phyloP scores from a whole-genome alignment of 2,329 filamentous ascomycete species.

The Beauveria brongniartii region DNA sequence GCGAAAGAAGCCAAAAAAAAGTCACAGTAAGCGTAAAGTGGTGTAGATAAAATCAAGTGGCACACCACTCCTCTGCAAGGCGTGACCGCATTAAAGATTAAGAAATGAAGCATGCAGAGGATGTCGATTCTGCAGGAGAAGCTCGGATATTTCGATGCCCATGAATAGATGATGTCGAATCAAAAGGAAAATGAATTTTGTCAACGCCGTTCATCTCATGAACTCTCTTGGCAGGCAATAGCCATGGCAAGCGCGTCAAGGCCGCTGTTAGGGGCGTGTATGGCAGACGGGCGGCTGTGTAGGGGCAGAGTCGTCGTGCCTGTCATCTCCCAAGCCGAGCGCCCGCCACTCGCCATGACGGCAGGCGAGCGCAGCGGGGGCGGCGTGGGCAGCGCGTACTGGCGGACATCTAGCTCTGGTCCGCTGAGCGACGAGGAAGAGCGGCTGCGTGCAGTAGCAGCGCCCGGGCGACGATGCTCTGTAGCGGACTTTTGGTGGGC shows the following conservation, averaged over 20 bases:
- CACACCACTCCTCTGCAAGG: background rate
- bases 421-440: conserved; percentile 17
- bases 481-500: conserved; percentile 22
- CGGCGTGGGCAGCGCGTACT: conserved; percentile 28
- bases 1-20: background rate
- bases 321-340: conserved; percentile 38
- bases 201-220: background rate
- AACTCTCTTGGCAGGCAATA: conserved; percentile 42
- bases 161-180: background rate
- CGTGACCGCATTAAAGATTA: conserved; percentile 5
- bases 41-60: background rate
- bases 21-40: background rate
- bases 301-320: conserved; percentile 34
- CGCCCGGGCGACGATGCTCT: background rate
- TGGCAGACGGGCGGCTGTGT: conserved; percentile 34
- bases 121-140: conserved; percentile 1
- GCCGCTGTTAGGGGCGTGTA: conserved; percentile 40
- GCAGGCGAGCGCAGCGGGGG: conserved; percentile 28
- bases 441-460: conserved; percentile 20
- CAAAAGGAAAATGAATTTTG: background rate
- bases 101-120: background rate
- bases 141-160: background rate
- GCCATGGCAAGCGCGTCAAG: conserved; percentile 48
- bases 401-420: conserved; percentile 29
- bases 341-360: conserved; percentile 13